Evolutionary conservation across 352 stramenopile species (phyloP), one percentile per base, ranked within the genome.

Genomic region (Phytophthora litchii): DNA sequence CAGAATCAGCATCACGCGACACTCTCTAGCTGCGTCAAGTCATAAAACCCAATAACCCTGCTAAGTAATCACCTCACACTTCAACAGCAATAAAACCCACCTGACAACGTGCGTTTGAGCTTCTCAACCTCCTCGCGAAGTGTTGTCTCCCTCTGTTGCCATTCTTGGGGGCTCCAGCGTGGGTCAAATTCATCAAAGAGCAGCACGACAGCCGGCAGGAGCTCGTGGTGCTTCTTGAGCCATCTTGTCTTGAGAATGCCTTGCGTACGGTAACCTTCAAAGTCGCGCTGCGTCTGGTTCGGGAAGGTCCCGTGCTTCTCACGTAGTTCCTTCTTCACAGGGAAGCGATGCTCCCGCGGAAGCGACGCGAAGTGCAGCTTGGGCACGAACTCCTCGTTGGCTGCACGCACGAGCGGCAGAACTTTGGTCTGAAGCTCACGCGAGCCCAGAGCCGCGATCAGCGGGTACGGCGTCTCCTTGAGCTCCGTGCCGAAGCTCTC

Each of bases 201-300:
- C 47, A 96, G 63, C 38, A 91, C 80, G 11, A 92, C 84, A 0
- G 84, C 84, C 8, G 87, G 87, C 27, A 96, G 58, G 4, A 88
- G 45, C 60, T 93, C 83, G 51, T 94, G 87, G 57, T 94, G 85
- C 48, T 96, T 96, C 73, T 93, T 94, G 40, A 96, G 61, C 87
- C 87, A 96, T 25, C 74, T 69, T 17, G 76, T 64, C 57, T 96
- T 96, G 44, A 94, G 66, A 12, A 96, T 69, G 8, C 87, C 87
- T 34, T 88, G 70, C 17, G 83, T 72, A 8, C 54, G 54, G 67
- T 89, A 88, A 35, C 80, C 76, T n/a, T 92, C 82, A 47, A 92
- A 89, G 67, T 92, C 82, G 40, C 84, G 80, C 70, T 94, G 84
- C 49, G 77, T 90, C 64, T 94, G 84, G 65, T 86, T 91, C 12